A percentile compares a stretch with the other conserved stretches of the same genome.
phyloP scores from a whole-genome alignment of 257 asterid species.

The Leptodermis oblonga region DNA sequence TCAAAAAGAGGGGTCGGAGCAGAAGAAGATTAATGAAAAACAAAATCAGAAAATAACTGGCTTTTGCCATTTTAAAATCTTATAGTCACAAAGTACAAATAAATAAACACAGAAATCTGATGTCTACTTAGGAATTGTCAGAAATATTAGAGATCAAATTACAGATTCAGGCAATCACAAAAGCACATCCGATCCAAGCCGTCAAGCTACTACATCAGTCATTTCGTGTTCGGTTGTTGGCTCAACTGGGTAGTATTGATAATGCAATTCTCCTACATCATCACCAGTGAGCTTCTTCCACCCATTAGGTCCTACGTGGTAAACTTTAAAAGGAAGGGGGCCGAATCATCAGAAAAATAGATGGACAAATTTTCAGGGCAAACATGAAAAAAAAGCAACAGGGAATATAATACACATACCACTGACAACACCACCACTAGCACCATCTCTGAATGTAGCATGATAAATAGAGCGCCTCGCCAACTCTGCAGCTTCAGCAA shows the following conservation, averaged over 20 bases:
- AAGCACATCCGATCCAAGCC: background rate
- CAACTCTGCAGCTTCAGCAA: slow-evolving; percentile 29
- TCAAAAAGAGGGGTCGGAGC: background rate
- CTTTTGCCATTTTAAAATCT: background rate
- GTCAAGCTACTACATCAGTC: slow-evolving; percentile 51
- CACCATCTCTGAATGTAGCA: slow-evolving; percentile 31
- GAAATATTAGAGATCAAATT: background rate
- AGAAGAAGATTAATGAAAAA: background rate
- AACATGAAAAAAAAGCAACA: background rate
- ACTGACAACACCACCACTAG: slow-evolving; percentile 34
- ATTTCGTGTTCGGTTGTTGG: slow-evolving; percentile 69
- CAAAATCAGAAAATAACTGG: background rate
- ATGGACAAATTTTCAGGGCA: background rate
- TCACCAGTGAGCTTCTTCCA: slow-evolving; percentile 90
- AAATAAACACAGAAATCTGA: background rate
- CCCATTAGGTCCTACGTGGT: slow-evolving; percentile 82
- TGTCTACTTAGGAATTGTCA: background rate
- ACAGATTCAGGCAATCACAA: background rate
- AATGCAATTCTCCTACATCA: slow-evolving; percentile 91
- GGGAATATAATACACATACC: slow-evolving; percentile 18
- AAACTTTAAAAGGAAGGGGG: slow-evolving; percentile 35
- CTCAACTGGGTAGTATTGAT: slow-evolving; percentile 67
- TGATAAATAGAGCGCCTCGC: slow-evolving; percentile 32
- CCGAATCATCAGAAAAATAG: background rate
- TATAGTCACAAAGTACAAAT: background rate